Percentiles rank a stretch among this genome's conserved stretches.
Conservation (phyloP, 805 yeast genomes). For the Starmerella vitae region DNA sequence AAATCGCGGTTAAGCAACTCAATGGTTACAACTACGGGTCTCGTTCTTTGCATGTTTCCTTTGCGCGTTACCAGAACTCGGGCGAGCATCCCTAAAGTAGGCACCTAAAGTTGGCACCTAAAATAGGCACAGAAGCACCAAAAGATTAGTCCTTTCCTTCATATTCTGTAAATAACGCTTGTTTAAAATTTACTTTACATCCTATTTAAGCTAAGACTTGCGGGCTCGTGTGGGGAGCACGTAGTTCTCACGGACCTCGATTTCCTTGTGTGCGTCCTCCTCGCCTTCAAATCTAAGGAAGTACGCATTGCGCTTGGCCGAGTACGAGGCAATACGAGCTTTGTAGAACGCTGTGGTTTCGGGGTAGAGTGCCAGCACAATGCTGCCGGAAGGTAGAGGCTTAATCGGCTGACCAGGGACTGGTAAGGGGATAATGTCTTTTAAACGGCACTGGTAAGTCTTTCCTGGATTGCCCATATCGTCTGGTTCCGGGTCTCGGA, state of each 20-base stretch:
- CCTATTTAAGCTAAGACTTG: too few species aligned
- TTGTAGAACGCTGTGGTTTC: conserved; percentile 95
- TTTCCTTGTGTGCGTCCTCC: conserved; percentile 90
- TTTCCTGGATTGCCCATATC: conserved; percentile 82
- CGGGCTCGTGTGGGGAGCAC: conserved; percentile 43
- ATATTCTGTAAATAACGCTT: too few species aligned
- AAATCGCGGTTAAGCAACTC: conserved; percentile 58
- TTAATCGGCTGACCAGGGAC: conserved; percentile 29
- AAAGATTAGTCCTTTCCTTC: not conserved
- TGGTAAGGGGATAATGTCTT: conserved; percentile 60
- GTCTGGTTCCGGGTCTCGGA: conserved; percentile 97
- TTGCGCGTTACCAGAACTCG: conserved; percentile 38
- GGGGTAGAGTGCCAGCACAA: conserved; percentile 86
- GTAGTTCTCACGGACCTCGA: conserved; percentile 73
- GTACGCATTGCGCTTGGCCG: conserved; percentile 13
- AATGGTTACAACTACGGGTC: conserved; percentile 76
- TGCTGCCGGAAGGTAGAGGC: conserved; percentile 59
- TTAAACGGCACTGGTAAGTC: conserved; percentile 66
- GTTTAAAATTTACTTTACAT: too few species aligned
- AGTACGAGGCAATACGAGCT: conserved; percentile 62
- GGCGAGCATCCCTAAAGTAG: too few species aligned
- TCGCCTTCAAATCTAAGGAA: conserved; percentile 80
- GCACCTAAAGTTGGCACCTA: too few species aligned
- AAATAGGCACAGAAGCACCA: not conserved
- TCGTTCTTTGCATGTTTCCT: conserved; percentile 54